Evolutionary conservation across 495 filamentous ascomycete genomes (phyloP).

Genomic region (Xylaria cubensis): DNA sequence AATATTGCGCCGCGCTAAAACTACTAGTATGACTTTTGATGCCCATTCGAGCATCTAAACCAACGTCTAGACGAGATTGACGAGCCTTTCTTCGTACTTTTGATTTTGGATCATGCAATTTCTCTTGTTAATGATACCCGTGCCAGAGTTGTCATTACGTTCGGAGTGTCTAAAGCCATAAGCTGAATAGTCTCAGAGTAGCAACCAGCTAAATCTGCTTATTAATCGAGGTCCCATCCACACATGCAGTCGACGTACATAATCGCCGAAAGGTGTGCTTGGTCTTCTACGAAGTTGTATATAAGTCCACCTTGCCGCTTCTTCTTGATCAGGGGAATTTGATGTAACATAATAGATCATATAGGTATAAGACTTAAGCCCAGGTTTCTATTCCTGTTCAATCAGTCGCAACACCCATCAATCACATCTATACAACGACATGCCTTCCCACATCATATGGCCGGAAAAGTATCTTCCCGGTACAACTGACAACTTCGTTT

Average conservation of each 20-base stretch:
- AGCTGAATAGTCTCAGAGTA: background rate
- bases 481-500: conserved; percentile 25
- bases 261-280: too few species aligned
- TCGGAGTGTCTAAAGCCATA: too few species aligned
- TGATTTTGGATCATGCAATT: too few species aligned
- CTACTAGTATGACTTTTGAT: too few species aligned
- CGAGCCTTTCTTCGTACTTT: too few species aligned
- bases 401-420: background rate
- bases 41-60: too few species aligned
- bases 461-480: conserved; percentile 18
- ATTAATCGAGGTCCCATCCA: background rate
- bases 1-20: too few species aligned
- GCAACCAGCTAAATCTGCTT: background rate
- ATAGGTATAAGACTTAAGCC: background rate
- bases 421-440: background rate
- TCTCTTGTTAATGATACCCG: too few species aligned
- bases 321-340: background rate
- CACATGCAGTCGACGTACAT: background rate
- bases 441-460: conserved; percentile 21
- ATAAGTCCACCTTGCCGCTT: background rate
- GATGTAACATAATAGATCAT: background rate
- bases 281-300: background rate
- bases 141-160: too few species aligned
- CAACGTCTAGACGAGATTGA: too few species aligned
- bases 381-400: background rate